A percentile compares a stretch with the other conserved stretches of the same genome.
Conservation (phyloP, 345 rosid genomes). For the Melaleuca alternifolia region DNA sequence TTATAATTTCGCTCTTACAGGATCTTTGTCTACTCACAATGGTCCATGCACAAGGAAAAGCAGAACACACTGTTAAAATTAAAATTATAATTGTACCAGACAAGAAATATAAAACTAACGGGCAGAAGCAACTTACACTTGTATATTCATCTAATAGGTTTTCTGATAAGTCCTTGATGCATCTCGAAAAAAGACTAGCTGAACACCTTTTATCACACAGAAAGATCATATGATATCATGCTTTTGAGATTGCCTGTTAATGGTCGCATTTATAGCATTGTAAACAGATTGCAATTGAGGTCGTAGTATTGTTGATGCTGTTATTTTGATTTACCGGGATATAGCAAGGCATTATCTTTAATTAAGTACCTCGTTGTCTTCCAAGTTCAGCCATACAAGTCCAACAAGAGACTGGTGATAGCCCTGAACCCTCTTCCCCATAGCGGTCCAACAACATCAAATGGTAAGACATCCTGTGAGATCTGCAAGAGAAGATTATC, state of each 20-base stretch:
- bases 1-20: background rate
- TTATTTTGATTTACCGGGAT: background rate
- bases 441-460: conserved; percentile 3
- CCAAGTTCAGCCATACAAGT: conserved; percentile 26
- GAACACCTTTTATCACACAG: background rate
- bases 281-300: background rate
- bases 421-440: conserved; percentile 37
- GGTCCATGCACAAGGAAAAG: background rate
- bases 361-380: background rate
- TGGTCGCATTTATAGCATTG: background rate
- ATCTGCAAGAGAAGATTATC: conserved; percentile 20
- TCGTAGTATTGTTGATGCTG: background rate
- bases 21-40: background rate
- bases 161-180: background rate
- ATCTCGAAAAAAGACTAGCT: background rate
- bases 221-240: background rate
- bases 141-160: background rate
- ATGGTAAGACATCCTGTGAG: conserved; percentile 9
- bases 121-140: background rate
- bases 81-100: background rate
- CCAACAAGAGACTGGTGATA: conserved; percentile 29
- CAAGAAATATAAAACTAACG: background rate
- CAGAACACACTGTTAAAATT: background rate
- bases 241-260: background rate
- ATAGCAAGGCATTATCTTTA: background rate